Evolutionary conservation across 441 rosid genomes (phyloP).

Genomic region (Arabidopsis hybrid): DNA sequence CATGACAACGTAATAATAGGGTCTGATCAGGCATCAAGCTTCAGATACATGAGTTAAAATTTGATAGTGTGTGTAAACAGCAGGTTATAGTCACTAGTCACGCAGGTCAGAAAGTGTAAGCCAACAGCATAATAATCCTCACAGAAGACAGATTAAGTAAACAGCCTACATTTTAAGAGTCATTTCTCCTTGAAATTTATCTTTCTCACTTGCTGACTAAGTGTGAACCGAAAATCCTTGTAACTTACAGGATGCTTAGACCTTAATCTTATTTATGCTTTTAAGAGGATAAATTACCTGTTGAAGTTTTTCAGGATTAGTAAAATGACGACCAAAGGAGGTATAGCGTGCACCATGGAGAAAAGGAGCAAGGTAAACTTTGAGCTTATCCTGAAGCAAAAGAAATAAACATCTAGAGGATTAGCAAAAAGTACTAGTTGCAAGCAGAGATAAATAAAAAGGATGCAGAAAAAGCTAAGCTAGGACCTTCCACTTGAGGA

Average conservation of each 20-base stretch:
- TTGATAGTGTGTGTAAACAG: conserved; percentile 1
- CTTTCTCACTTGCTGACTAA: conserved; percentile 9
- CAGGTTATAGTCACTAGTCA: conserved; percentile 8
- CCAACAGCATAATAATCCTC: conserved; percentile 23
- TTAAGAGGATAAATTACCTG: conserved; percentile 56
- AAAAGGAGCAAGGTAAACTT: conserved; percentile 87
- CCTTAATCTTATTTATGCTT: conserved; percentile 11
- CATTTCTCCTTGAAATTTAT: conserved; percentile 26
- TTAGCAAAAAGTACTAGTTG: conserved; percentile 21
- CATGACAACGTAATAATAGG: conserved; percentile 39
- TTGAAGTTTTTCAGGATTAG: conserved; percentile 81
- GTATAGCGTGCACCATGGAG: conserved; percentile 83
- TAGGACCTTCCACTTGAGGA: conserved; percentile 88
- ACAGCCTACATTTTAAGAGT: conserved; percentile 19
- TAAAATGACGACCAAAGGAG: conserved; percentile 97
- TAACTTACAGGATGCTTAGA: conserved; percentile 15
- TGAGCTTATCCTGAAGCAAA: conserved; percentile 75
- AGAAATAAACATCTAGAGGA: conserved; percentile 39
- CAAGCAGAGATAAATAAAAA: conserved; percentile 8
- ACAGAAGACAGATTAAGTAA: conserved; percentile 14
- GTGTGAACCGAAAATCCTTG: conserved; percentile 2
- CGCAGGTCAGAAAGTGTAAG: conserved; percentile 29
- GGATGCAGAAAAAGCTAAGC: conserved; percentile 21
- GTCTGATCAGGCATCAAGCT: conserved; percentile 34
- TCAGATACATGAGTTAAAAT: conserved; percentile 15